Base-by-base conservation (phyloP, 2,329 filamentous ascomycete genomes). In the Aureobasidium sp. region DNA sequence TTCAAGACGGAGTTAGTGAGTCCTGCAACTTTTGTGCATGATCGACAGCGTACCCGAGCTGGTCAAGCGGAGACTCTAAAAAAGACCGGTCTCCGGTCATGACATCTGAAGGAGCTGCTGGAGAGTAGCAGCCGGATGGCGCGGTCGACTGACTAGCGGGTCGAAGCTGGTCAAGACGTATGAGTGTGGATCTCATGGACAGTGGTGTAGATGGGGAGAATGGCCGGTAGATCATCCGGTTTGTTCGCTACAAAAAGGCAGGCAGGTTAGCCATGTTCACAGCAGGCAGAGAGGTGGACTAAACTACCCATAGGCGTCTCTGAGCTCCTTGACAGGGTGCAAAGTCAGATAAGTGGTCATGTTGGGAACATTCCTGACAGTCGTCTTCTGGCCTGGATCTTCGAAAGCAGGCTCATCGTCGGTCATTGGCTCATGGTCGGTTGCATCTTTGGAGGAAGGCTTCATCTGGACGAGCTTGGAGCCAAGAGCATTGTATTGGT, bases 311-410 rank as follows among this genome's bases (percentile, higher is more conserved):
- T 68, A 69, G 37, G 70, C 72, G 25, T 64, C 70, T 57, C 72
- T 79, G 42, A 88, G 65, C 58, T 81, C 78, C 16, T 77, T 74
- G 29, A 87, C 66, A 11, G 78, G 68, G 12, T 67, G 66, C 22
- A 70, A 66, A 0, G 81, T 80, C 14, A 88, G 64, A 58, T 84
- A 82, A 19, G 85, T 69, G 56, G 77, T 79, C 73, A 88, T 70
- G 35, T 80, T 74, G 14, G 78, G 78, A 49, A 76, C 67, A 19
- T 67, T 71, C 56, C 72, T 71, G 56, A 72, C 65, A 19, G 72
- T 70, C n/a, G 69, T 67, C 35, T 62, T 71, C 24, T 75, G 63
- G 79, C 75, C 57, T 72, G 80, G 79, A 10, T 71, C 66, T 65
- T 84, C 80, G 58, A 84, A 85, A 19, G 72, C 74, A 3, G 60